Base-by-base conservation (phyloP, 2,329 filamentous ascomycete genomes). In the Diaporthe sp. region DNA sequence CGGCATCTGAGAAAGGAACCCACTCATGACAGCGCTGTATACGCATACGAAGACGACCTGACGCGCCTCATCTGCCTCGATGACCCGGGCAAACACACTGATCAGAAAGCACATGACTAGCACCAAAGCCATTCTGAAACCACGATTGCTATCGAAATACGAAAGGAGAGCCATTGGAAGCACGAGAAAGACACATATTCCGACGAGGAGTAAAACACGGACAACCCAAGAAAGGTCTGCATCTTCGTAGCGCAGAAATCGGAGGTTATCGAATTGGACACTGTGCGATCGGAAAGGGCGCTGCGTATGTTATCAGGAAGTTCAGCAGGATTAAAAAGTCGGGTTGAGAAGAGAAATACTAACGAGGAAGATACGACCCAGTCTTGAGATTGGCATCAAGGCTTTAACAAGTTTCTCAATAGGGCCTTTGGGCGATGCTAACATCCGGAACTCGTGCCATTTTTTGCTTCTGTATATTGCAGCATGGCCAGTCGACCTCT, bases 101-200 rank as follows among this genome's bases (percentile, higher is more conserved):
- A 55, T 44, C 17, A 75, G 25, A 28, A 65, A n/a, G 55, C 73
- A 75, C 60, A 49, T 70, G 7, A n/a, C 73, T 0, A 62, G 6
- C 2, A 75, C 44, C 34, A 72, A 1, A 8, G 17, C 46, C 37
- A 31, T 58, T 51, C 57, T 71, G 34, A 46, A 12, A 0, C 2
- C 10, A 15, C 25, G 57, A 4, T 57, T 49, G 31, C 46, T 61
- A 19, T 75, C 65, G 10, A 55, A 75, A 3, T 75, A 75, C 1
- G 65, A 44, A 13, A 75, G 73, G 2, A 75, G 15, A 9, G 73
- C 65, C 46, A 71, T 6, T 22, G 65, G 65, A 2, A 75, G n/a
- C 6, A 71, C 31, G 12, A 75, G 65, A 19, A 75, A 71, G 12
- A 71, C 8, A 28, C 65, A 75, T 8, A 71, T 62, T 1, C 25